These are phyloP conservation scores for Didymella keratinophila DNA, from an alignment of 2,329 filamentous ascomycete genomes.

Conservation along the genomic window DNA sequence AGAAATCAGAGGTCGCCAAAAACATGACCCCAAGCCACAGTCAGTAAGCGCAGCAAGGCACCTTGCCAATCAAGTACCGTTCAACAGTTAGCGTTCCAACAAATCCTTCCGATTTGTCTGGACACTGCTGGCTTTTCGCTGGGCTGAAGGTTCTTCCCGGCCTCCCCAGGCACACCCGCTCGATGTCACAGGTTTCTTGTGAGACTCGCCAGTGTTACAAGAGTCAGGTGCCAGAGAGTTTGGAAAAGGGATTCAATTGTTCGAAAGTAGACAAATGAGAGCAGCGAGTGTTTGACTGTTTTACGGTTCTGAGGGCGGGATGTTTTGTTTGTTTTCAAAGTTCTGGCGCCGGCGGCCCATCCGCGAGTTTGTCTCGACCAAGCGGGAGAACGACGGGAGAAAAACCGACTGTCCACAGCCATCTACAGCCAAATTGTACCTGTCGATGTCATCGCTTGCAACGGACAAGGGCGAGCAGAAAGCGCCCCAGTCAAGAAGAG, in stretches of 20 bases:
- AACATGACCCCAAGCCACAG: conserved; percentile 22
- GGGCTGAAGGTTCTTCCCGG: conserved; percentile 30
- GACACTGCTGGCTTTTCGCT: conserved; percentile 29
- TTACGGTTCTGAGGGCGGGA: conserved; percentile 27
- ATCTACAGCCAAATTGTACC: conserved; percentile 24
- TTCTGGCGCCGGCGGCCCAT: conserved; percentile 4
- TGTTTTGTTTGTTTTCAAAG: conserved; percentile 37
- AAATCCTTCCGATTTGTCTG: conserved; percentile 38
- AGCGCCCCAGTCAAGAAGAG: conserved; percentile 25
- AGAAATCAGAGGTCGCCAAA: conserved; percentile 13
- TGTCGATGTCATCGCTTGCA: conserved; percentile 32
- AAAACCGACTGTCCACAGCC: conserved; percentile 22
- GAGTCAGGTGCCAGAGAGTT: conserved; percentile 17
- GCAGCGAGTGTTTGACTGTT: conserved; percentile 26
- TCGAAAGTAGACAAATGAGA: conserved; percentile 18
- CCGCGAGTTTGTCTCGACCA: conserved; percentile 16
- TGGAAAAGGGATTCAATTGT: conserved; percentile 18
- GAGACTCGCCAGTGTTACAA: conserved; percentile 10
- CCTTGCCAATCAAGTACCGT: conserved; percentile 39
- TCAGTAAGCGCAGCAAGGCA: conserved; percentile 28
- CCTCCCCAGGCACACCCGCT: conserved; percentile 28
- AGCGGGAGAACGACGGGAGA: conserved; percentile 25
- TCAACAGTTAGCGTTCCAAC: conserved; percentile 34
- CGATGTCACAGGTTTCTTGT: conserved; percentile 22
- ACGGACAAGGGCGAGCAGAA: conserved; percentile 33